Evolutionary conservation across 2,329 filamentous ascomycete species (phyloP), one percentile per base, ranked within the genome.

Genomic region (Cladophialophora psammophila): DNA sequence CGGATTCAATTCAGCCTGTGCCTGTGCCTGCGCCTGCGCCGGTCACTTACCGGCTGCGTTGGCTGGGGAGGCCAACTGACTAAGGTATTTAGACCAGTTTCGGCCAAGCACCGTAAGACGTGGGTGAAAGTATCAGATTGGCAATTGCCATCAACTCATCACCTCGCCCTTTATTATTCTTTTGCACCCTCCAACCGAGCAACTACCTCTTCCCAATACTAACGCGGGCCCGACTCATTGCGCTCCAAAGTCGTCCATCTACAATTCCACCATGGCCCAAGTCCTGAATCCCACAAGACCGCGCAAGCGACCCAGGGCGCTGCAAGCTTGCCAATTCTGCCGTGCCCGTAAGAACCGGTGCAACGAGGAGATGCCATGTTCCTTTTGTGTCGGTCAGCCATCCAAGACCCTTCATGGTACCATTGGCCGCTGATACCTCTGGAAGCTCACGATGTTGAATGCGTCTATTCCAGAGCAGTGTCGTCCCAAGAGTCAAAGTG

Each of bases 331-430:
- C 71, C 81, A 83, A 66, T 74, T 79, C 32, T 84, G 82, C 72
- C 75, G 82, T 64, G 67, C 76, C 57, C 83, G 83, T 74, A 83
- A 84, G 74, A 82, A 84, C 72, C 81, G 81, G 69, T 83, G 82
- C 71, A 80, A 84, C 67, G 82, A 83, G 69, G 72, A 73, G 36
- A 78, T 78, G 64, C 81, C 80, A 20, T 82, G 81, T 70, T 45
- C 40, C 15, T 45, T 18, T 18, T 45, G 40, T 74, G 75, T 8
- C 78, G 80, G 64, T 34, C 60, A 76, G 15, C 61, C 73, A 38
- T 78, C 77, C 62, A 73, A 59, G 76, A 77, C 64, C 76, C 75
- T 26, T 72, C 74, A 58, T 73, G 75, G 31, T 8, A 36, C n/a
- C 36, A 40, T 31, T 34, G 18, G 18, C 18, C 74, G 77, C 69